Evolutionary conservation across 371 early-diverging fungal genomes (phyloP).

Genomic region (Lichtheimia hyalospora): DNA sequence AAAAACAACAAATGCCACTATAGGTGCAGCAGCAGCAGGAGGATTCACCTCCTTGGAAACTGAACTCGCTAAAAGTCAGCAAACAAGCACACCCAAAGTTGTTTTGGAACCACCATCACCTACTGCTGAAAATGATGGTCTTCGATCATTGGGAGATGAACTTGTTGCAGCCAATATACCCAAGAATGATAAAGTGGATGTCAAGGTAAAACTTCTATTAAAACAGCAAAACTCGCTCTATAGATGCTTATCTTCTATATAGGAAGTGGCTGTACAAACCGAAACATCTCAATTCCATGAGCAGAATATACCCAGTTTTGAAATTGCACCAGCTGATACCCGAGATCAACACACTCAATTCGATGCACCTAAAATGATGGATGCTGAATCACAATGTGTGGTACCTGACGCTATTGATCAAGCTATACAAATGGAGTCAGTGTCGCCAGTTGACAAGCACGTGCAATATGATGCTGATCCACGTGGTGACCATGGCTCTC

Average conservation of each 20-base stretch:
- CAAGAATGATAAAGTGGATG: no score
- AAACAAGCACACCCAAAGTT: no score
- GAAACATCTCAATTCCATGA: no score
- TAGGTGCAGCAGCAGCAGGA: neutral
- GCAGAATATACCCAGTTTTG: neutral
- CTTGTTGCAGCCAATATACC: conserved; percentile 6
- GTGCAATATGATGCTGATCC: conserved; percentile 6
- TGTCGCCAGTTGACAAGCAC: neutral
- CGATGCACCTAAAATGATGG: no score
- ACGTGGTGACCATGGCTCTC: neutral
- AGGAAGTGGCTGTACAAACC: no score
- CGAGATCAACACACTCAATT: no score
- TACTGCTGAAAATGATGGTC: neutral
- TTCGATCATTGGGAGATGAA: conserved; percentile 34
- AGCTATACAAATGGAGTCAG: neutral
- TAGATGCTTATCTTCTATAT: no score
- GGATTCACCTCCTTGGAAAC: conserved; percentile 29
- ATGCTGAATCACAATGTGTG: conserved; percentile 7
- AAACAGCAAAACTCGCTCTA: no score
- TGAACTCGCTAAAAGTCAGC: conserved; percentile 28
- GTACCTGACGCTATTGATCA: neutral
- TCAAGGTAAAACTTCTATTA: no score
- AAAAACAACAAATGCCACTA: neutral
- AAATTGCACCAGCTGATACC: conserved; percentile 4
- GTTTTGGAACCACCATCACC: no score